Evolutionary conservation across 345 rosid species (phyloP).

Genomic region (Corchorus olitorius): DNA sequence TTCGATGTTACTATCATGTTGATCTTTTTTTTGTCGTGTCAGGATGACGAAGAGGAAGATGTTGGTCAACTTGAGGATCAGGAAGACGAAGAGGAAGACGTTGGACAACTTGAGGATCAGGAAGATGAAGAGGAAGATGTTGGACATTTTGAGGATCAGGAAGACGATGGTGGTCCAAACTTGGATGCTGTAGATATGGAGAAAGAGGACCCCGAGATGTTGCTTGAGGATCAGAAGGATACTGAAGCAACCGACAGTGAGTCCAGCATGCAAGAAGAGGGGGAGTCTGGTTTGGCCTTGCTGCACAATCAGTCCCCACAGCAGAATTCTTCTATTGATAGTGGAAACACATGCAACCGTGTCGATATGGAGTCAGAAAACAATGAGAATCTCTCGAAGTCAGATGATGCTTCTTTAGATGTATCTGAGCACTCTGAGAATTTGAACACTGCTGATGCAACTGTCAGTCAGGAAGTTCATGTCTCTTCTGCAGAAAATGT

Average conservation of each 20-base stretch:
- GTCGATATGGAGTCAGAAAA: constrained; percentile 38
- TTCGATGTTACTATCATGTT: background rate
- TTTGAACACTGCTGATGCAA: constrained; percentile 41
- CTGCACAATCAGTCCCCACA: constrained; percentile 36
- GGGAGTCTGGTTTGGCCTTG: constrained; percentile 35
- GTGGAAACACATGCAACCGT: background rate
- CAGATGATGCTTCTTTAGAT: constrained; percentile 46
- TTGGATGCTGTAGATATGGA: constrained; percentile 36
- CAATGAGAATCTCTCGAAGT: constrained; percentile 38
- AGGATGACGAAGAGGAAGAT: constrained; percentile 37
- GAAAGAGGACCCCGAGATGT: constrained; percentile 28
- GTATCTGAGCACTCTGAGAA: constrained; percentile 33
- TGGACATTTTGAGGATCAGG: constrained; percentile 9
- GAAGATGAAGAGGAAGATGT: constrained; percentile 27
- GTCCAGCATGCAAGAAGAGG: constrained; percentile 32
- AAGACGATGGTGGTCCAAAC: constrained; percentile 29
- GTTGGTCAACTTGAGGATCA: background rate
- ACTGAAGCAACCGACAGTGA: constrained; percentile 30
- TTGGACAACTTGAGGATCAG: constrained; percentile 25
- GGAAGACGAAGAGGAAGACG: constrained; percentile 23
- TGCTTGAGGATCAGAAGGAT: constrained; percentile 35
- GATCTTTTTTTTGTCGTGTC: constrained; percentile 12
- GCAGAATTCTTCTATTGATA: constrained; percentile 29
- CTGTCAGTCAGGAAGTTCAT: constrained; percentile 46
- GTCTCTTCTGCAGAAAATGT: constrained; percentile 53